Evolutionary conservation across 2,329 filamentous ascomycete species (phyloP).

Genomic region (Cladorrhinum sp.): DNA sequence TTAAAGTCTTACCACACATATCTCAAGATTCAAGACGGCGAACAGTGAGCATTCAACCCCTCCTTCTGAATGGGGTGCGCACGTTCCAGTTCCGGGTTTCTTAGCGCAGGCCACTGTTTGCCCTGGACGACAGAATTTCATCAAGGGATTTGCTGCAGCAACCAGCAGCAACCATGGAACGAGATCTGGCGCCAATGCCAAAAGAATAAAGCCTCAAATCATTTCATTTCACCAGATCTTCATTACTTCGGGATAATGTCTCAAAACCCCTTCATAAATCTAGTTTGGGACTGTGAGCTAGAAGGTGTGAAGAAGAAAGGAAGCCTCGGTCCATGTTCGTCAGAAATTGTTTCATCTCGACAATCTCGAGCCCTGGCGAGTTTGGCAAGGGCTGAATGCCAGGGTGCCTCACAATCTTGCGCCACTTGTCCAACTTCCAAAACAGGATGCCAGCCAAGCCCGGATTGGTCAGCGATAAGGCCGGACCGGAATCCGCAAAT

Average conservation of each 20-base stretch:
- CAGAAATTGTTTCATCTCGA: background rate
- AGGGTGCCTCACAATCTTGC: background rate
- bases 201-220: background rate
- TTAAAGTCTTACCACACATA: too few relatives aligned
- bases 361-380: background rate
- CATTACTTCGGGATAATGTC: background rate
- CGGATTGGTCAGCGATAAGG: slow-evolving; percentile 17
- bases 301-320: background rate
- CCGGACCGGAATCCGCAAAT: background rate
- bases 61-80: background rate
- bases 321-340: background rate
- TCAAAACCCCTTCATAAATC: background rate
- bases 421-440: slow-evolving; percentile 11
- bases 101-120: too few relatives aligned
- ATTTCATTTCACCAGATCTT: background rate
- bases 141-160: background rate
- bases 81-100: background rate
- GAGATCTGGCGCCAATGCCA: background rate
- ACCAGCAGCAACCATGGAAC: background rate
- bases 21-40: too few relatives aligned
- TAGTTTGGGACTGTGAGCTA: background rate
- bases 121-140: background rate
- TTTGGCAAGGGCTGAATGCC: background rate
- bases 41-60: background rate
- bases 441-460: slow-evolving; percentile 10